Conservation (phyloP, 306 rosid species). For the Fragaria ananassa region DNA sequence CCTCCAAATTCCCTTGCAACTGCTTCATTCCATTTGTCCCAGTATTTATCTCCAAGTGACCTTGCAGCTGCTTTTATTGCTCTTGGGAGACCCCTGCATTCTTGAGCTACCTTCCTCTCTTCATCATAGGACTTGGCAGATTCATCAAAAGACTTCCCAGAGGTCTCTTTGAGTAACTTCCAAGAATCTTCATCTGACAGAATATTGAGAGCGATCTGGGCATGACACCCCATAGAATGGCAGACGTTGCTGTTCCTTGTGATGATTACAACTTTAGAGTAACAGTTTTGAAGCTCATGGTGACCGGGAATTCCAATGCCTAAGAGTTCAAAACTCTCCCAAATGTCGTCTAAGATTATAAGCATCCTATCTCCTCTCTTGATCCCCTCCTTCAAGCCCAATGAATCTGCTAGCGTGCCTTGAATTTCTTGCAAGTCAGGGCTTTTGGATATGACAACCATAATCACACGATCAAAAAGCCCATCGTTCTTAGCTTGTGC, state of each 20-base stretch:
- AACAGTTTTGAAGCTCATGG: neutral
- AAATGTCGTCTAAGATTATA: slow-evolving; percentile 13
- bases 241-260: slow-evolving; percentile 1
- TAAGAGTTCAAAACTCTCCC: slow-evolving; percentile 2
- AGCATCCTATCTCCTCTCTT: neutral
- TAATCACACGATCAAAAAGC: neutral
- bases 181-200: slow-evolving; percentile 12
- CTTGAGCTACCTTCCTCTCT: slow-evolving; percentile 10
- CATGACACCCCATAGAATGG: slow-evolving; percentile 1
- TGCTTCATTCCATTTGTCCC: slow-evolving; percentile 15
- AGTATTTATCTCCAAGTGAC: slow-evolving; percentile 20
- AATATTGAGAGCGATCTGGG: slow-evolving; percentile 3
- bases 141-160: neutral
- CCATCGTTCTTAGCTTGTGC: neutral
- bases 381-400: neutral
- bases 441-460: neutral
- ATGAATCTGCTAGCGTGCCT: neutral
- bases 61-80: slow-evolving; percentile 22
- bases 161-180: slow-evolving; percentile 11
- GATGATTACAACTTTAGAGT: slow-evolving; percentile 19
- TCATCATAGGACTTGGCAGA: slow-evolving; percentile 7
- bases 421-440: neutral
- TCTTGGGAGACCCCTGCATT: slow-evolving; percentile 25
- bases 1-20: slow-evolving; percentile 23
- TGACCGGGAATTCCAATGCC: slow-evolving; percentile 12